A percentile compares a stretch with the other conserved stretches of the same genome.
phyloP scores from a whole-genome alignment of 257 asterid species.

The Verbascum thapsus region DNA sequence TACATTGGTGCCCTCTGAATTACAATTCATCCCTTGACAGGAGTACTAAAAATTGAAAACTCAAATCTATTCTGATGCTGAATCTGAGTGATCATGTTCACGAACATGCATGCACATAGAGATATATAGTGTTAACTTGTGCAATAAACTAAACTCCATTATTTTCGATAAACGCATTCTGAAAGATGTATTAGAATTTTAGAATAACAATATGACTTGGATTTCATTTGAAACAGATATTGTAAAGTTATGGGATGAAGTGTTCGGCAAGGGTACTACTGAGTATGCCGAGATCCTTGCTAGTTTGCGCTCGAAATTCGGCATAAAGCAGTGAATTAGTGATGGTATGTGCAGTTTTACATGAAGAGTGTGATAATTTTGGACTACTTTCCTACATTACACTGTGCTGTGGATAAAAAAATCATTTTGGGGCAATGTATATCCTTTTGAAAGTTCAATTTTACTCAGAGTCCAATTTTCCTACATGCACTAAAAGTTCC shows the following conservation, averaged over 20 bases:
- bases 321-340: conserved; percentile 41
- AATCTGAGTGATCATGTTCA: background rate
- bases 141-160: background rate
- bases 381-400: background rate
- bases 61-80: conserved; percentile 6
- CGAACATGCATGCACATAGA: conserved; percentile 3
- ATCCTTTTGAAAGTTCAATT: too few species aligned
- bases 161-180: background rate
- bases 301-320: conserved; percentile 49
- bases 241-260: conserved; percentile 64
- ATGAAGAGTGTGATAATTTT: background rate
- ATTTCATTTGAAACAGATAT: conserved; percentile 53
- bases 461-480: too few species aligned
- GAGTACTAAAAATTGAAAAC: too few species aligned
- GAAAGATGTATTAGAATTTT: conserved; percentile 12
- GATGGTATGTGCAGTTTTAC: conserved; percentile 5
- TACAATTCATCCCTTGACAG: too few species aligned
- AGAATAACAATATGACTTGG: background rate
- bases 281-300: conserved; percentile 46
- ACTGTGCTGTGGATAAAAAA: background rate
- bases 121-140: background rate
- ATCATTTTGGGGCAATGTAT: background rate
- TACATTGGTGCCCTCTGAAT: too few species aligned
- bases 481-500: too few species aligned
- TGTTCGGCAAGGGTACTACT: conserved; percentile 53